Base-by-base conservation (phyloP, 2,329 filamentous ascomycete genomes). In the Monosporascus sp. region DNA sequence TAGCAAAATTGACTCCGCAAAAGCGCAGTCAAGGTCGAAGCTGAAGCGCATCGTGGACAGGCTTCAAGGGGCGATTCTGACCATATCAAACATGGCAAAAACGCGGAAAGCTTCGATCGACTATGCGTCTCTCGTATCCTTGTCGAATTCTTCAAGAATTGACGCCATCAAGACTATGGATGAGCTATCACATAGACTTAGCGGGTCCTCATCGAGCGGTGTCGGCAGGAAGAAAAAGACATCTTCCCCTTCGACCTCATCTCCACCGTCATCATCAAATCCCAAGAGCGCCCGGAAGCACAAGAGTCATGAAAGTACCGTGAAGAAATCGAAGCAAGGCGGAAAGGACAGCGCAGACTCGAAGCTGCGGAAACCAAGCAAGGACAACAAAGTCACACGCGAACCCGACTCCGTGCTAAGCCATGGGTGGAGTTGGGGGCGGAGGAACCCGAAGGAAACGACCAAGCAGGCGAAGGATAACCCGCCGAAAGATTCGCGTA, bases 151-250 rank as follows among this genome's bases (percentile, higher is more conserved):
- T 3, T 80, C 77, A 0, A 70, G 77, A 26, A 55, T 70, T n/a
- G 75, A 80, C 49, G 76, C 78, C 1, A 71, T 81, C 55, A 69
- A 69, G 52, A 70, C 78, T 7, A 80, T 82, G 51, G 71, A 77
- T 49, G 69, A 71, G 17, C 66, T 82, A 26, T 80, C 78, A 2
- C 65, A 37, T 48, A 71, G 63, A 61, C 64, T 66, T 31, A 61
- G 48, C 44, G 59, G 36, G 11, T 48, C 55, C 3, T 31, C 46
- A 8, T 26, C 49, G 17, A 48, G 26, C 7, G 48, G 47, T 19
- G 46, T 52, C 38, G 38, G 27, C 44, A 51, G 45, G n/a, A 48
- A 27, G n/a, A 34, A 47, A 16, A 54, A 49, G 41, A 20, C 49
- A 24, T 20, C 26, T 3, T 22, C 58, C 40, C 31, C 38, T 24